Evolutionary conservation across 169 alveolate genomes (phyloP), one percentile per base, ranked within the genome.

Genomic region (Amoebophrya sp.): DNA sequence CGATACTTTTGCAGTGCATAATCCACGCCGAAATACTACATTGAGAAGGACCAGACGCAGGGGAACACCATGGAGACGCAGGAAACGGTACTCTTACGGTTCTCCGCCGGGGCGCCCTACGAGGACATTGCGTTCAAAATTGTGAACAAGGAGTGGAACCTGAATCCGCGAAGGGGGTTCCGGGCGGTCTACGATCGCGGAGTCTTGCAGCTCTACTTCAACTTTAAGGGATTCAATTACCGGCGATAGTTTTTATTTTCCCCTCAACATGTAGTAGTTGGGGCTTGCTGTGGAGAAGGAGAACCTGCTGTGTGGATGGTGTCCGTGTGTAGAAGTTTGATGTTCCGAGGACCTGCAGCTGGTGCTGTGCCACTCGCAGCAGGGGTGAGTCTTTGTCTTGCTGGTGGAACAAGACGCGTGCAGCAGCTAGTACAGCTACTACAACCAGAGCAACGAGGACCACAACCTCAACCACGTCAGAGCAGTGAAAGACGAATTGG

Each of bases 41-140:
- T 66, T 1, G 83, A 66, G 53, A 54, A 23, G 40, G 25, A 10
- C 47, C 32, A 40, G 23, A 23, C 32, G 95, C 96, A 18, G 83
- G 98, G 77, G 40, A 54, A 0, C 88, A 54, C 23, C 40, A 54
- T 29, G 77, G 33, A 40, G 23, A 23, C 32, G 95, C 96, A 18
- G 83, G 98, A 95, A 25, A 66, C 83, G 88, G 95, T 97, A 10
- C 96, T 97, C 35, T 96, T 98, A 25, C 96, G 98, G 89, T 98
- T 98, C 95, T 97, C 96, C 90, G 99, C 99, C 0, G 99, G 99
- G 2, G 98, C 98, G 0, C 99, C 99, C 54, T 98, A 98, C 94
- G 98, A 97, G 90, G 99, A 98, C 93, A 94, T 98, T 47, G 99
- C 99, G 39, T 98, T 98, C 95, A 97, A 97, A 93, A 98, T 98